phyloP scores from a whole-genome alignment of 768 basidiomycete species.

The Lactarius tabidus region DNA sequence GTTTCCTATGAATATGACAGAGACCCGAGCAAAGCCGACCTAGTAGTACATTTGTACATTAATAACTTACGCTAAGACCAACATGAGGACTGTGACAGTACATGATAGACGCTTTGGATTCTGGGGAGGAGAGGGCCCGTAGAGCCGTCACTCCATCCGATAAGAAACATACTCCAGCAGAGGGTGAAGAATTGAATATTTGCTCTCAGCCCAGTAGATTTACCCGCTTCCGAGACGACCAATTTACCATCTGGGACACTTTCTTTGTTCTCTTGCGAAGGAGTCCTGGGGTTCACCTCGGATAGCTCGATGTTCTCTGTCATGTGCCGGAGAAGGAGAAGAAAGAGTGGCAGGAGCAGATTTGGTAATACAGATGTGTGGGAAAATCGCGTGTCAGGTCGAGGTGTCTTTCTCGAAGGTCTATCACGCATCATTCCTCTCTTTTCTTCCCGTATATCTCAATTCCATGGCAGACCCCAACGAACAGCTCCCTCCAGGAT shows the following conservation, averaged over 20 bases:
- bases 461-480: constrained; percentile 42
- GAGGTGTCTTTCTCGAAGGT: background rate
- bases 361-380: constrained; percentile 5
- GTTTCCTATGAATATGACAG: constrained; percentile 55
- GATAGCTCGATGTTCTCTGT: constrained; percentile 1
- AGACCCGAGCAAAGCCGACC: constrained; percentile 52
- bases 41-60: constrained; percentile 25
- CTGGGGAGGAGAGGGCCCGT: constrained; percentile 71
- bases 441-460: constrained; percentile 10
- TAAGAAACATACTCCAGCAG: constrained; percentile 55
- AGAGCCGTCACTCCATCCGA: constrained; percentile 77
- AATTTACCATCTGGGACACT: background rate
- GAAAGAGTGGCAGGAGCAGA: background rate
- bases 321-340: constrained; percentile 1
- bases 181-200: constrained; percentile 49
- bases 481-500: constrained; percentile 85
- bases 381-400: constrained; percentile 21
- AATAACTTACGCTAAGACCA: background rate
- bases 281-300: background rate
- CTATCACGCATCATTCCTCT: constrained; percentile 1
- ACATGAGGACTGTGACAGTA: constrained; percentile 24
- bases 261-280: background rate
- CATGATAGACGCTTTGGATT: constrained; percentile 56
- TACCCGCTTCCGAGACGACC: background rate
- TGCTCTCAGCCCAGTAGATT: constrained; percentile 5